A percentile compares a stretch with the other conserved stretches of the same genome.
phyloP scores from a whole-genome alignment of 2,329 filamentous ascomycete genomes.

The Cercospora sesami region DNA sequence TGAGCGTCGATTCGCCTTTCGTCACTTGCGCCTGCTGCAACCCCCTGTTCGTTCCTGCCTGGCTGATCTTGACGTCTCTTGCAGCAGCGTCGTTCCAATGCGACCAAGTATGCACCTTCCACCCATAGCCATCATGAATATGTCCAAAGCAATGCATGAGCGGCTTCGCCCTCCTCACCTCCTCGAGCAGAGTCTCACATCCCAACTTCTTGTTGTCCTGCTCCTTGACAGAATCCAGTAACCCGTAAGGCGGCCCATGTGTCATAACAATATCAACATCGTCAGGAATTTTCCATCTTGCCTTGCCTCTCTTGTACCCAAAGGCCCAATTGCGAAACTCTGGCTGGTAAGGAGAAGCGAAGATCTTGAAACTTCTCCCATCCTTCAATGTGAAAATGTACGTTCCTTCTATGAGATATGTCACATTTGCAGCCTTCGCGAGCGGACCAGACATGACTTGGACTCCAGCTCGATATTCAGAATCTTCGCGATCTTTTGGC shows the following conservation, averaged over 20 bases:
- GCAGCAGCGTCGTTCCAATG: background rate
- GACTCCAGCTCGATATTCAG: slow-evolving; percentile 30
- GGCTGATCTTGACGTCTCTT: background rate
- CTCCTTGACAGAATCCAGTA: slow-evolving; percentile 27
- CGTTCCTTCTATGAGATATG: slow-evolving; percentile 56
- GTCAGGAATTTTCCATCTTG: slow-evolving; percentile 27
- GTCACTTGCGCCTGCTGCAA: background rate
- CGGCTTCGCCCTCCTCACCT: slow-evolving; percentile 52
- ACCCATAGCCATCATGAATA: slow-evolving; percentile 52
- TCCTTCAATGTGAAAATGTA: slow-evolving; percentile 48
- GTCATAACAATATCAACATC: slow-evolving; percentile 43
- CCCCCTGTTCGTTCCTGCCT: background rate
- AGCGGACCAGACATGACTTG: slow-evolving; percentile 21
- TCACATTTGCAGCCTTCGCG: slow-evolving; percentile 48
- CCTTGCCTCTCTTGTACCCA: slow-evolving; percentile 51
- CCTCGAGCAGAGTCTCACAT: slow-evolving; percentile 55
- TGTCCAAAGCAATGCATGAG: slow-evolving; percentile 61
- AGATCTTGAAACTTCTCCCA: slow-evolving; percentile 52
- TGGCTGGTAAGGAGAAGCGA: slow-evolving; percentile 55
- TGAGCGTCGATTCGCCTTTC: slow-evolving; percentile 53
- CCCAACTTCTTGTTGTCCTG: slow-evolving; percentile 38
- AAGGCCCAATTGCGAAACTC: slow-evolving; percentile 57
- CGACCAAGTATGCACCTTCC: slow-evolving; percentile 13
- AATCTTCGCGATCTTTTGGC: slow-evolving; percentile 30
- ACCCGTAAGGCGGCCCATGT: slow-evolving; percentile 39